Evolutionary conservation across 2,329 filamentous ascomycete species (phyloP).

Genomic region (Pyricularia grisea): DNA sequence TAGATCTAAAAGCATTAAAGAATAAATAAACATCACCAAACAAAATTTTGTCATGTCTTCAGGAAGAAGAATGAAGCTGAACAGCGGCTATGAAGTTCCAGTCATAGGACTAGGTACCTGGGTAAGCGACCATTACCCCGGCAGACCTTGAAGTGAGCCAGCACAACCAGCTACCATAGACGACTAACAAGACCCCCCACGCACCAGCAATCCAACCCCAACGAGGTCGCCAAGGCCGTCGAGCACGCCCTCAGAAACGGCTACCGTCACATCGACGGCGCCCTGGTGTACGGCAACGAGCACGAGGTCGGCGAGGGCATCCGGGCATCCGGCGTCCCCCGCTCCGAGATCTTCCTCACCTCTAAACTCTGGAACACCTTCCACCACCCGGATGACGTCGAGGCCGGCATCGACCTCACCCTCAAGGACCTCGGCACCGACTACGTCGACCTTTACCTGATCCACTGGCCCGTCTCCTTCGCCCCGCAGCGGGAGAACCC

Average conservation of each 20-base stretch:
- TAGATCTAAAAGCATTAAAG: too few relatives aligned
- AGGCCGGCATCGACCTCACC: conserved; percentile 36
- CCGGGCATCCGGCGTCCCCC: conserved; percentile 7
- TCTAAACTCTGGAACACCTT: conserved; percentile 59
- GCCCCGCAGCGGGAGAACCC: neutral
- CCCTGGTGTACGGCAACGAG: conserved; percentile 26
- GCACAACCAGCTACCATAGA: neutral
- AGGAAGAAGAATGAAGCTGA: conserved; percentile 2
- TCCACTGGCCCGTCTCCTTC: conserved; percentile 27
- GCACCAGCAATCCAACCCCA: conserved; percentile 18
- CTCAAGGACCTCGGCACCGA: conserved; percentile 39
- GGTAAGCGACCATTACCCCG: neutral
- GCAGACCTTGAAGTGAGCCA: neutral
- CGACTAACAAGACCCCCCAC: neutral
- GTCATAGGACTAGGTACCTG: conserved; percentile 1
- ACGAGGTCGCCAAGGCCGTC: conserved; percentile 38
- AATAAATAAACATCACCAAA: too few relatives aligned
- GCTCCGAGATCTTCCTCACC: conserved; percentile 32
- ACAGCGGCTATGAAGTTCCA: conserved; percentile 4
- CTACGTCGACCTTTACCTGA: conserved; percentile 42
- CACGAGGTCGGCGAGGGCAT: conserved; percentile 10
- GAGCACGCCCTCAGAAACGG: conserved; percentile 32
- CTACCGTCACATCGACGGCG: conserved; percentile 26
- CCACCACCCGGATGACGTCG: conserved; percentile 51
- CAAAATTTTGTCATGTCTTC: neutral